Evolutionary conservation across 202 grass and related monocot genomes (phyloP), one percentile per base, ranked within the genome.

Genomic region (Dendrocalamus latiflorus): DNA sequence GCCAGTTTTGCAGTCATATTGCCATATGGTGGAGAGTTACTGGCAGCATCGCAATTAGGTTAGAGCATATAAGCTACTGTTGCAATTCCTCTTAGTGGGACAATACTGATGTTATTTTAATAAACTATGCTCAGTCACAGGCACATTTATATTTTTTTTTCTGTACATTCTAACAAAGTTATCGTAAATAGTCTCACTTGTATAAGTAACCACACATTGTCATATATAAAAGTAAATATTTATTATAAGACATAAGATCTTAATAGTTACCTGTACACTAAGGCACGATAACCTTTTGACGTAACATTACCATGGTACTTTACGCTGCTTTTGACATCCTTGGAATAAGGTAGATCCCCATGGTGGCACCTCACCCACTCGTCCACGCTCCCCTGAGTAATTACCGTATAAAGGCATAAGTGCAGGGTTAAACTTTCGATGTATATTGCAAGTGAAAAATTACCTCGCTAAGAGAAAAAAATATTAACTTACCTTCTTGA

Each of bases 401-500:
- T 41, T 0, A 30, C 9, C 30, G 24, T 18, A 62, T 37, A 15
- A 11, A 50, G 5, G 21, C 48, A 51, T 9, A 20, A n/a, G 9
- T 7, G 18, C 9, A 20, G 1, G 61, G 61, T 64, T 36, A 33
- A 33, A 7, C 4, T 6, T 30, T 63, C 1, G 5, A 34, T 63
- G 26, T 63, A 0, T 37, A 18, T 37, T 36, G 30, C 0, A 18
- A 37, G 15, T 9, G 15, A 65, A 34, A 5, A 16, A 65, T 17
- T 22, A 9, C 54, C n/a, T 60, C 11, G 4, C 10, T 0, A n/a
- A 24, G 21, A 8, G 54, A 57, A 24, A n/a, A 58, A 58, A 11
- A n/a, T 42, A 42, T 10, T 30, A 57, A 39, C 57, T 43, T 70
- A 89, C 87, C 75, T 81, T 68, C 38, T 81, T 74, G 65, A 89